Percentiles rank a stretch among this genome's conserved stretches.
phyloP scores from a whole-genome alignment of 495 filamentous ascomycete species.

The Ascobolus immersus region DNA sequence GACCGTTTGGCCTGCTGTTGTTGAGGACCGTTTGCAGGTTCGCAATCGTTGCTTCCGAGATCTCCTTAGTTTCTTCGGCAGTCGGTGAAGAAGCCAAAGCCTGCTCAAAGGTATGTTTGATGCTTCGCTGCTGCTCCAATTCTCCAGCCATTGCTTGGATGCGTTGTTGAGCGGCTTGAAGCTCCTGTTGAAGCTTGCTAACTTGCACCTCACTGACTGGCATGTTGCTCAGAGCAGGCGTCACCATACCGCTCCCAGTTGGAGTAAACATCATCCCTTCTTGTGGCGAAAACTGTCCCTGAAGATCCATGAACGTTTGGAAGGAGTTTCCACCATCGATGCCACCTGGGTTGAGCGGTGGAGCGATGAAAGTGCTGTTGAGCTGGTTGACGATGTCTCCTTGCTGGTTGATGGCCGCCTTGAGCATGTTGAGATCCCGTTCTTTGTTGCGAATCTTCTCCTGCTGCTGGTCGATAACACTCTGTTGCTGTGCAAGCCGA shows the following conservation, averaged over 20 bases:
- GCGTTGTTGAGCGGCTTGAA: slow-evolving; percentile 50
- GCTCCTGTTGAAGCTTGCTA: slow-evolving; percentile 40
- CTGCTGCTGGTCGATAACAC: slow-evolving; percentile 28
- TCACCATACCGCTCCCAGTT: slow-evolving; percentile 28
- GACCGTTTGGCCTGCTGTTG: neutral
- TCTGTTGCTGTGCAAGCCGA: slow-evolving; percentile 41
- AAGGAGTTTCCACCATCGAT: too few species aligned
- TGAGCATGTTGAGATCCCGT: slow-evolving; percentile 17
- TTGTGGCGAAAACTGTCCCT: too few species aligned
- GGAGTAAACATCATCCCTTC: slow-evolving; percentile 13
- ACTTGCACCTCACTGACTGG: slow-evolving; percentile 23
- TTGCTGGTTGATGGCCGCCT: slow-evolving; percentile 18
- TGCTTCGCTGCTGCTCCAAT: slow-evolving; percentile 49
- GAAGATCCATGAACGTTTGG: too few species aligned
- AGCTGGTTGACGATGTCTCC: slow-evolving; percentile 24
- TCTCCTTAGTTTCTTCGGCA: slow-evolving; percentile 18
- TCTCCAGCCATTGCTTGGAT: slow-evolving; percentile 68
- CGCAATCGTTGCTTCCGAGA: slow-evolving; percentile 28
- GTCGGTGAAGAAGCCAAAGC: slow-evolving; percentile 38
- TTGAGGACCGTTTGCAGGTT: slow-evolving; percentile 22
- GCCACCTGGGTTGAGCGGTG: too few species aligned
- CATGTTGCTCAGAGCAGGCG: slow-evolving; percentile 6
- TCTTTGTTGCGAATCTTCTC: slow-evolving; percentile 22
- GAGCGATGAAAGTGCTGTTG: too few species aligned
- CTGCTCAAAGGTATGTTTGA: slow-evolving; percentile 50